A percentile compares a stretch with the other conserved stretches of the same genome.
These are phyloP conservation scores for Polychaeton citri DNA, from an alignment of 2,329 filamentous ascomycete genomes.

Conservation along the genomic window DNA sequence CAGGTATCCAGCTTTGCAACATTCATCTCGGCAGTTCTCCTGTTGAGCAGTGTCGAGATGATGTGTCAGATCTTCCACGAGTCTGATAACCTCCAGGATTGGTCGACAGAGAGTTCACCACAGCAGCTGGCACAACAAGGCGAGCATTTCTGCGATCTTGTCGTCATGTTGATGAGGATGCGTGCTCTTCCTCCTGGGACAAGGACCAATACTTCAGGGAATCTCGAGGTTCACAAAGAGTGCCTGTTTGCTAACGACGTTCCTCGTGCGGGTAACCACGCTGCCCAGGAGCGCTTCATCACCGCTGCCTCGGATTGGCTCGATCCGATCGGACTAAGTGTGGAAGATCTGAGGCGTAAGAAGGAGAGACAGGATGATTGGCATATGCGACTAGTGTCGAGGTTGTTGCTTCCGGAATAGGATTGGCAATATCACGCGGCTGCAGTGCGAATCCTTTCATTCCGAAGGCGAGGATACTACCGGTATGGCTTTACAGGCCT, in stretches of 20 bases:
- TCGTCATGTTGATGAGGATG: constrained; percentile 46
- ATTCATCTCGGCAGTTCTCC: constrained; percentile 44
- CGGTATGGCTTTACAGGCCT: too few species aligned
- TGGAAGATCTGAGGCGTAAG: constrained; percentile 4
- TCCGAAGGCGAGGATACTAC: too few species aligned
- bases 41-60: constrained; percentile 46
- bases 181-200: constrained; percentile 34
- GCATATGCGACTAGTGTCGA: neutral
- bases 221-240: constrained; percentile 16
- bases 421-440: neutral
- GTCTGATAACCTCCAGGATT: constrained; percentile 10
- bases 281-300: constrained; percentile 6
- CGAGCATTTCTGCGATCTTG: constrained; percentile 43
- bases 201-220: constrained; percentile 18
- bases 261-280: constrained; percentile 2
- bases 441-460: too few species aligned
- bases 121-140: constrained; percentile 41
- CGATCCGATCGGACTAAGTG: constrained; percentile 6
- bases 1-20: constrained; percentile 45
- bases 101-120: constrained; percentile 32
- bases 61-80: constrained; percentile 42
- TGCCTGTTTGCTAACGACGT: constrained; percentile 1
- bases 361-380: neutral
- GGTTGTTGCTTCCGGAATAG: neutral
- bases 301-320: constrained; percentile 10